These are phyloP conservation scores for Pleurotus eryngii DNA, from an alignment of 768 basidiomycete species.

Conservation along the genomic window DNA sequence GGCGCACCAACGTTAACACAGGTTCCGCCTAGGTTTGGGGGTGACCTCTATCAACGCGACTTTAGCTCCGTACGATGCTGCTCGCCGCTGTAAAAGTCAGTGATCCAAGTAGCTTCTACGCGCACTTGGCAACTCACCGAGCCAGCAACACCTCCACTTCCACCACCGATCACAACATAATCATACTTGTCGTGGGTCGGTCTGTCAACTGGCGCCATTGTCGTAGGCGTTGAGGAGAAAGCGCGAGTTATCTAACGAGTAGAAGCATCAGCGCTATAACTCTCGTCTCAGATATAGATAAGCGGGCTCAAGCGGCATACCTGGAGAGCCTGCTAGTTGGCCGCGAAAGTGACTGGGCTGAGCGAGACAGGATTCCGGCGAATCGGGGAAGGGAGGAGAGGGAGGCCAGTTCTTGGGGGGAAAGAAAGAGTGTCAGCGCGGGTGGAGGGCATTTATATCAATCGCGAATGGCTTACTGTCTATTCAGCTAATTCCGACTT, in stretches of 20 bases:
- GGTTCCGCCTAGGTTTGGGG: slow-evolving; percentile 80
- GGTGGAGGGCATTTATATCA: background rate
- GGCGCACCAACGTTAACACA: slow-evolving; percentile 94
- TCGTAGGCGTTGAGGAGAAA: slow-evolving; percentile 27
- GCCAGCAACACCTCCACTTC: slow-evolving; percentile 88
- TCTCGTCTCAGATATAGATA: background rate
- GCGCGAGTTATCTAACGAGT: slow-evolving; percentile 42
- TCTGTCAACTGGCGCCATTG: slow-evolving; percentile 71
- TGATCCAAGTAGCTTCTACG: background rate
- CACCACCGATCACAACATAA: slow-evolving; percentile 87
- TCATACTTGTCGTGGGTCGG: slow-evolving; percentile 72
- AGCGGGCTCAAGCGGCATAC: slow-evolving; percentile 7
- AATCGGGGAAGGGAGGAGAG: background rate
- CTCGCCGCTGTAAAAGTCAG: slow-evolving; percentile 65
- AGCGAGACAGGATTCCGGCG: background rate
- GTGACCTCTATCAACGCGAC: slow-evolving; percentile 85
- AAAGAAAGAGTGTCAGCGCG: background rate
- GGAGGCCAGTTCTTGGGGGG: slow-evolving; percentile 1
- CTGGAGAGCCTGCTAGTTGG: slow-evolving; percentile 13
- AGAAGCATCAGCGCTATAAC: slow-evolving; percentile 6
- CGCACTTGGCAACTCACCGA: slow-evolving; percentile 50
- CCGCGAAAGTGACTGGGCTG: slow-evolving; percentile 10
- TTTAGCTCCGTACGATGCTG: slow-evolving; percentile 88
- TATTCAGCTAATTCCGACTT: background rate
- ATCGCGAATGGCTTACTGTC: background rate